Evolutionary conservation across 306 rosid species (phyloP), one percentile per base, ranked within the genome.

Genomic region (Crotalaria pallida): DNA sequence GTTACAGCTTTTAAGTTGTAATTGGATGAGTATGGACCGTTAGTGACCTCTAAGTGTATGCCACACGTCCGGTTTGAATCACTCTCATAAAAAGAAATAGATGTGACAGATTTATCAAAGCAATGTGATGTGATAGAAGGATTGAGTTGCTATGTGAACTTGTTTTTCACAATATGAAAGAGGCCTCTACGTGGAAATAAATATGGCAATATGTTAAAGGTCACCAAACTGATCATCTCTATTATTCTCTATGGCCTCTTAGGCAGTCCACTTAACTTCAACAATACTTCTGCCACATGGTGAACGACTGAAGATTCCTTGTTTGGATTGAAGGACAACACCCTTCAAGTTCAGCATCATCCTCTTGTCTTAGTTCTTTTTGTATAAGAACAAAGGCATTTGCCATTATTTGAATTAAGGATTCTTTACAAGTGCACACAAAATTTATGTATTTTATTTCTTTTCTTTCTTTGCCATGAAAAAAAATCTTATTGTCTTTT

Each of bases 11-110:
- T 1, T 27, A 29, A 29, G 18, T 17, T 38, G 9, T 41, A 17
- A 73, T 73, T 73, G 57, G 72, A 41, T 40, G 58, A 73, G 53
- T 52, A 41, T 26, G 50, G 58, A 61, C 77, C 77, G 70, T 62
- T 73, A 24, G 21, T 10, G 24, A 34, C 23, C 15, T 12, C n/a
- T 36, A 10, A 62, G 72, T 77, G 67, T 55, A 34, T 47, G 73
- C 34, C 77, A 71, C 57, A 55, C 58, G 74, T 72, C 66, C 17
- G 11, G 44, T 58, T 58, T 58, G 55, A 66, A 38, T 49, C 57
- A 26, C 41, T 47, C 16, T 49, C 22, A 27, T 3, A 40, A 70
- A 70, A 75, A 51, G 26, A 2, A 53, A 44, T 69, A 55, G 21
- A 63, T 64, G 72, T 10, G 57, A 78, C 23, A 31, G 2, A 27